These are phyloP conservation scores for Botrytis deweyae DNA, from an alignment of 2,329 filamentous ascomycete genomes.

Conservation along the genomic window DNA sequence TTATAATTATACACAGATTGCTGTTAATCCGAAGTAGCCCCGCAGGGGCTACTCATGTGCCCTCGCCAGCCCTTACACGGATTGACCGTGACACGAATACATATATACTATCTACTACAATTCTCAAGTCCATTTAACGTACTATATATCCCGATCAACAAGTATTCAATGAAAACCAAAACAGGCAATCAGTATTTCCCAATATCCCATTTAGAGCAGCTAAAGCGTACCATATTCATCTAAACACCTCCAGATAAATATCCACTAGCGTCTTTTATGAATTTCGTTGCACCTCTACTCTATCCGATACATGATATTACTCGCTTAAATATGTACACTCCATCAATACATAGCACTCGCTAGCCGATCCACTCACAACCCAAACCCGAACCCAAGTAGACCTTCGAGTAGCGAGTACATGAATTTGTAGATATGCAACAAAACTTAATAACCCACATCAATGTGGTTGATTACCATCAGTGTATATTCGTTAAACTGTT, in stretches of 20 bases:
- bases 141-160: neutral
- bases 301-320: neutral
- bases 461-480: accelerated
- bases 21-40: no score
- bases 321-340: neutral
- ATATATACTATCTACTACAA: neutral
- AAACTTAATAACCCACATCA: neutral
- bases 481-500: neutral
- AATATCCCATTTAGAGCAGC: neutral
- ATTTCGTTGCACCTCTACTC: neutral
- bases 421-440: neutral
- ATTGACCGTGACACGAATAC: no score
- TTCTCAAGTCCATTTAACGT: neutral
- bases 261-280: neutral
- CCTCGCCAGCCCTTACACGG: no score
- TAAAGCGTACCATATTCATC: neutral
- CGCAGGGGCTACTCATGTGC: no score
- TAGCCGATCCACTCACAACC: neutral
- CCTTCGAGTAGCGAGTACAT: neutral
- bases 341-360: neutral
- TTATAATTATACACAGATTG: no score
- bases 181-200: neutral
- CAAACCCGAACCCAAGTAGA: neutral
- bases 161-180: neutral
- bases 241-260: neutral